These are phyloP conservation scores for Penicillium concentricum DNA, from an alignment of 2,329 filamentous ascomycete species.

Conservation along the genomic window DNA sequence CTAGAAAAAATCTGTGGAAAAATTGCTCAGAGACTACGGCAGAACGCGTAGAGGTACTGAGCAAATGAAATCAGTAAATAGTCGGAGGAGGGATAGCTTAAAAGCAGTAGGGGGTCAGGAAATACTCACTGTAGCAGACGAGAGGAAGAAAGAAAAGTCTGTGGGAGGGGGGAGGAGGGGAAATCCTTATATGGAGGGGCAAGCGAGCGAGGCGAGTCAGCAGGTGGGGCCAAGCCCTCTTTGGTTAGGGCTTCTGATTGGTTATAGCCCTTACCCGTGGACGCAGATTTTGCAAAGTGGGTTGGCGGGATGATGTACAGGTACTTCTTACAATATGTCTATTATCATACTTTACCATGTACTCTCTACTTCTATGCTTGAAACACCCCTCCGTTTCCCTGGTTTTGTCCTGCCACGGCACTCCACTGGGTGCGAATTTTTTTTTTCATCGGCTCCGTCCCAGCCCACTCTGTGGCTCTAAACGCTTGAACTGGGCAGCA, in stretches of 20 bases:
- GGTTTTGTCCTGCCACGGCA: constrained; percentile 23
- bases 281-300: constrained; percentile 35
- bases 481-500: constrained; percentile 37
- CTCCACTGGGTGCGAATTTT: constrained; percentile 30
- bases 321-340: background rate
- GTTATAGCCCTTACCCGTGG: constrained; percentile 19
- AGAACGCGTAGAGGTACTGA: constrained; percentile 52
- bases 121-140: constrained; percentile 50
- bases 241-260: constrained; percentile 27
- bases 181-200: constrained; percentile 50
- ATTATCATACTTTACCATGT: constrained; percentile 1
- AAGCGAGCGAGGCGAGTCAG: constrained; percentile 41
- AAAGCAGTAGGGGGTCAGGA: constrained; percentile 28
- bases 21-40: constrained; percentile 53
- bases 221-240: constrained; percentile 38
- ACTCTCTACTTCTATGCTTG: constrained; percentile 2
- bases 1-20: constrained; percentile 42
- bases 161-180: constrained; percentile 44
- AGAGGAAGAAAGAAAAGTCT: constrained; percentile 40
- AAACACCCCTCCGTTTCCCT: constrained; percentile 24
- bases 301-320: constrained; percentile 12
- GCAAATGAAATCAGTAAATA: constrained; percentile 25
- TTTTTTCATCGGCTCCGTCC: constrained; percentile 17
- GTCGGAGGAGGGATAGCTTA: constrained; percentile 20
- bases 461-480: constrained; percentile 18